Evolutionary conservation across 2,329 filamentous ascomycete species (phyloP), one percentile per base, ranked within the genome.

Genomic region (Exophiala viscosa): DNA sequence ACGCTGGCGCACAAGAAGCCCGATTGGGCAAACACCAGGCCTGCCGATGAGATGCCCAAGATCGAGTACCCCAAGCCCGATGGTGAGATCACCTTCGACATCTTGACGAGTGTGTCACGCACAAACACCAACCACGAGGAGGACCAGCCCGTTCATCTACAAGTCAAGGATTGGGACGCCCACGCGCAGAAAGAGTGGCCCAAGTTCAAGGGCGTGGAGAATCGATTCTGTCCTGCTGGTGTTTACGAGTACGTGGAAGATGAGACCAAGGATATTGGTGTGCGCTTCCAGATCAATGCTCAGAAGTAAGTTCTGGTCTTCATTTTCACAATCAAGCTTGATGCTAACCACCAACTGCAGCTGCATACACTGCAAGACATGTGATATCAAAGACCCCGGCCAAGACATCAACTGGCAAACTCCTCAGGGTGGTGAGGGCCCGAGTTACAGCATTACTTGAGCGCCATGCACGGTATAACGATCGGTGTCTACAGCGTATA

Each of bases 281-380:
- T 99, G 63, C 80, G 91, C 52, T 99, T 99, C 76, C 92, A 97
- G 74, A 99, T 99, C 69, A 97, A 97, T 67, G 76, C 91, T 44
- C 92, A 97, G 71, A 97, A 96, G 90, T 95, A 78, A 83, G 89
- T 84, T 32, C 33, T 33, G 44, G 8, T 40, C 34, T 10, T 14
- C 36, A n/a, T 20, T 15, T 8, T 23, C n/a, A 14, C 18, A 5
- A 3, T 14, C 18, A 42, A 3, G 40, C 20, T 28, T 31, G 40
- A 42, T 23, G 13, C 59, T 59, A 15, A 52, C 55, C 14, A 15
- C 5, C n/a, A n/a, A 11, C 14, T 5, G 17, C 65, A 96, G 91
- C 74, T 99, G 93, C 70, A 95, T 99, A 60, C 93, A 99, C 74
- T 99, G 93, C 80, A 99, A 99, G 81, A 99, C 93, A 11, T 99